A percentile compares a stretch with the other conserved stretches of the same genome.
Evolutionary conservation across 148 eudicot species (phyloP).

Genomic region (Nepenthes mirabilis): DNA sequence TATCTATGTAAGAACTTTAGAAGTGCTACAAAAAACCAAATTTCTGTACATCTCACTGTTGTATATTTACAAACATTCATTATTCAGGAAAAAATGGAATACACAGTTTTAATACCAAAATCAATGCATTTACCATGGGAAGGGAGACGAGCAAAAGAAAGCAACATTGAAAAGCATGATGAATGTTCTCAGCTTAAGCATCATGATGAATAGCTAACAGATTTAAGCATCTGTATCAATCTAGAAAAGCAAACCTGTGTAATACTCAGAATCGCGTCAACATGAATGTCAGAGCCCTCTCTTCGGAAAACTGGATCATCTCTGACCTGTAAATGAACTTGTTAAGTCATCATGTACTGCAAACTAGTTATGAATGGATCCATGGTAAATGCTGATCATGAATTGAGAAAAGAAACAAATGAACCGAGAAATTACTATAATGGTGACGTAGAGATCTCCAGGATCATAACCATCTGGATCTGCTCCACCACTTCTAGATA

Average conservation of each 20-base stretch:
- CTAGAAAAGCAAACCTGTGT: slow-evolving; percentile 47
- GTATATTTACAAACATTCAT: too few species aligned
- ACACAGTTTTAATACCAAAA: too few species aligned
- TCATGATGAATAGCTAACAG: too few species aligned
- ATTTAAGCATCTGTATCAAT: neutral
- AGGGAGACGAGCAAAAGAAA: too few species aligned
- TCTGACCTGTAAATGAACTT: slow-evolving; percentile 41
- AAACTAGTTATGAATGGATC: neutral
- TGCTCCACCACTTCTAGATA: slow-evolving; percentile 72
- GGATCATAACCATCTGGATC: slow-evolving; percentile 92
- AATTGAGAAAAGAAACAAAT: neutral
- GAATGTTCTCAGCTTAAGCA: too few species aligned
- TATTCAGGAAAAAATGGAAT: too few species aligned
- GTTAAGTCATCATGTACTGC: neutral
- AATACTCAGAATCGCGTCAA: slow-evolving; percentile 65
- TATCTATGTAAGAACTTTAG: too few species aligned
- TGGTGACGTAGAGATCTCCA: slow-evolving; percentile 70
- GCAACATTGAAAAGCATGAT: too few species aligned
- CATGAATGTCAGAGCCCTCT: slow-evolving; percentile 88
- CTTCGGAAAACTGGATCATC: slow-evolving; percentile 94
- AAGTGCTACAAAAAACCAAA: too few species aligned
- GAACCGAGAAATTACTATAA: slow-evolving; percentile 33
- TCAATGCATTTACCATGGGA: too few species aligned
- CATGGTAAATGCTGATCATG: neutral
- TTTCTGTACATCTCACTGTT: too few species aligned